Conservation (phyloP, 2,329 filamentous ascomycete genomes). For the Coleophoma cylindrospora region DNA sequence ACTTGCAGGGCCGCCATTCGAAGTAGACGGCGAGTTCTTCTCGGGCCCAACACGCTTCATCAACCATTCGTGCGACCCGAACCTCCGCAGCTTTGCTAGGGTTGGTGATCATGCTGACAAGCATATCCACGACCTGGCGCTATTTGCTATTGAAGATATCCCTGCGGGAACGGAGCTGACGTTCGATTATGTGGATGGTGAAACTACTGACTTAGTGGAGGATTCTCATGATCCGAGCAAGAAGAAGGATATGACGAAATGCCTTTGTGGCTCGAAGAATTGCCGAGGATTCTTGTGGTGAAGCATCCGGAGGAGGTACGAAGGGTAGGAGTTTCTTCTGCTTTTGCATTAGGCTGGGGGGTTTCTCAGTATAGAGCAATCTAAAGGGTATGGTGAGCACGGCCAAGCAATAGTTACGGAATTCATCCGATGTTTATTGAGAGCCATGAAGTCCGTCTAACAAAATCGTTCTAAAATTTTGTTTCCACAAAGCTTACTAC, state of each 20-base stretch:
- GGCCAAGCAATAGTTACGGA: no score
- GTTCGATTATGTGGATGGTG: constrained; percentile 73
- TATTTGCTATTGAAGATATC: constrained; percentile 69
- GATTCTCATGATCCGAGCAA: constrained; percentile 44
- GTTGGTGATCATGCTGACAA: constrained; percentile 73
- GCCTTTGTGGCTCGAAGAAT: constrained; percentile 58
- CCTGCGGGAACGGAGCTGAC: constrained; percentile 64
- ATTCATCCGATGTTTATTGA: no score
- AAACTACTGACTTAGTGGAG: constrained; percentile 39
- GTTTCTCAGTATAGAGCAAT: no score
- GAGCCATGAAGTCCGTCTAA: no score
- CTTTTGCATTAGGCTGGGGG: no score
- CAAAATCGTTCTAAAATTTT: no score
- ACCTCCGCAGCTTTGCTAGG: constrained; percentile 73
- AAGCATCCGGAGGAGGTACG: not conserved
- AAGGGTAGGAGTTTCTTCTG: no score
- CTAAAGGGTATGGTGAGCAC: no score
- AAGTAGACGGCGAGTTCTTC: constrained; percentile 69
- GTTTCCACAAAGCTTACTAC: no score
- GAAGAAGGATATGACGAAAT: constrained; percentile 49
- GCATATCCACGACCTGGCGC: constrained; percentile 68
- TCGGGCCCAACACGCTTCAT: constrained; percentile 77
- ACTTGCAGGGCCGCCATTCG: constrained; percentile 49
- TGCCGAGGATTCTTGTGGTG: constrained; percentile 70
- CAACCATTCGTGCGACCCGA: constrained; percentile 78